A percentile compares a stretch with the other conserved stretches of the same genome.
These are phyloP conservation scores for Plantago coronopus DNA, from an alignment of 305 asterid genomes.

Conservation along the genomic window DNA sequence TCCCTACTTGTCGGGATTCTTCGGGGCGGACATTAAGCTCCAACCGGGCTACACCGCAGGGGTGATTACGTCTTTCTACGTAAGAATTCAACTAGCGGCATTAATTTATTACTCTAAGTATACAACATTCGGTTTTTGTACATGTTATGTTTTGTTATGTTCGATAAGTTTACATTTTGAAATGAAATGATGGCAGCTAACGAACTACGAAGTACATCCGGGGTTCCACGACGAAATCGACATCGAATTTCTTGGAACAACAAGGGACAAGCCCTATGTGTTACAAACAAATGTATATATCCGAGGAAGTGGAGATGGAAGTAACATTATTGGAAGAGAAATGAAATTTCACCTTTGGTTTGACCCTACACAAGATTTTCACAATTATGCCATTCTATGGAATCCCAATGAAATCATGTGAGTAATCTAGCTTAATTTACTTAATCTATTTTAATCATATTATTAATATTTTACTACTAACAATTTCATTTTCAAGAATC, in stretches of 20 bases:
- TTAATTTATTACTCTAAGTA: too few relatives aligned
- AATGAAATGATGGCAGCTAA: conserved; percentile 42
- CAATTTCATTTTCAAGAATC: conserved; percentile 30
- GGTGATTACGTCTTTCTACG: conserved; percentile 67
- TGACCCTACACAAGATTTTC: conserved; percentile 67
- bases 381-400: conserved; percentile 77
- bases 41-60: conserved; percentile 86
- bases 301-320: conserved; percentile 83
- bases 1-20: conserved; percentile 65
- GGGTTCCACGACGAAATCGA: conserved; percentile 83
- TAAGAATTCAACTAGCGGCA: too few relatives aligned
- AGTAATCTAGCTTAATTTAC: conserved; percentile 21
- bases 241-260: conserved; percentile 74
- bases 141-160: background rate
- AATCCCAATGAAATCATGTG: conserved; percentile 69
- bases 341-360: conserved; percentile 85
- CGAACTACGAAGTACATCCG: conserved; percentile 61
- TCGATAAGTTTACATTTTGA: background rate
- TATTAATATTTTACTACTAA: background rate
- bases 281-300: conserved; percentile 80
- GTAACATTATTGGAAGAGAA: conserved; percentile 61
- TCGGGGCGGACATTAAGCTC: conserved; percentile 61
- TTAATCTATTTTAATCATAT: background rate
- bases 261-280: conserved; percentile 57
- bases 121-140: background rate